These are phyloP conservation scores for Nigrospora oryzae DNA, from an alignment of 2,329 filamentous ascomycete genomes.

Conservation along the genomic window DNA sequence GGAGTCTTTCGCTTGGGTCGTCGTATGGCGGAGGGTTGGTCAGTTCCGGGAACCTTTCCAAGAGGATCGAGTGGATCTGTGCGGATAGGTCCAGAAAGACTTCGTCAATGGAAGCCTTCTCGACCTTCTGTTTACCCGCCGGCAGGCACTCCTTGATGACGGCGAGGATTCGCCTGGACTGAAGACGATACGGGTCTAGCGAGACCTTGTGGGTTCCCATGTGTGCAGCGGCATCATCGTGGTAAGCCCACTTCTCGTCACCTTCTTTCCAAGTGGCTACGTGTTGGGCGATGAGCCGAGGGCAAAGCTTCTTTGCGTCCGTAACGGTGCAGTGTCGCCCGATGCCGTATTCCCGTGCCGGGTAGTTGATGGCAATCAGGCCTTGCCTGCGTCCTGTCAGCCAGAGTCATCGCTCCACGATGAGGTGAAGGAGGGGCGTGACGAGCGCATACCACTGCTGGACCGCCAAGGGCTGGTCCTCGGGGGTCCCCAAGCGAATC, in stretches of 20 bases:
- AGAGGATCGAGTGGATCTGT: constrained; percentile 67
- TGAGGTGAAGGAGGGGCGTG: not conserved
- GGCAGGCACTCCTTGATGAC: constrained; percentile 69
- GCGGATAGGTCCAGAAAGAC: constrained; percentile 89
- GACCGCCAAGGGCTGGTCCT: constrained; percentile 77
- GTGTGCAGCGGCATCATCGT: constrained; percentile 67
- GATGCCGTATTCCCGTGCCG: constrained; percentile 74
- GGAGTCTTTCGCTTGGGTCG: constrained; percentile 62
- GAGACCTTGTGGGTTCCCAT: constrained; percentile 90
- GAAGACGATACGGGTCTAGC: constrained; percentile 79
- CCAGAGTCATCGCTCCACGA: constrained; percentile 1
- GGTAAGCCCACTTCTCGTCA: constrained; percentile 86
- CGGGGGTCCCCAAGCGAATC: constrained; percentile 67
- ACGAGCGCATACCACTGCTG: constrained; percentile 65
- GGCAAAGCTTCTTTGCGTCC: constrained; percentile 83
- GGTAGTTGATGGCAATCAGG: constrained; percentile 93
- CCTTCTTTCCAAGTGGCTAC: constrained; percentile 94
- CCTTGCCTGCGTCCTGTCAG: constrained; percentile 54
- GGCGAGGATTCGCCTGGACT: constrained; percentile 75
- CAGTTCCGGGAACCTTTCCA: constrained; percentile 72
- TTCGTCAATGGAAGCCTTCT: constrained; percentile 94
- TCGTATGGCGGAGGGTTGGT: constrained; percentile 60
- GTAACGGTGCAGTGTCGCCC: constrained; percentile 67
- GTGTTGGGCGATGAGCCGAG: constrained; percentile 77
- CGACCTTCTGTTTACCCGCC: constrained; percentile 59